Percentiles rank a stretch among this genome's conserved stretches.
Evolutionary conservation across 371 early-diverging fungal genomes (phyloP).

Genomic region (Conidiobolus incongruus): DNA sequence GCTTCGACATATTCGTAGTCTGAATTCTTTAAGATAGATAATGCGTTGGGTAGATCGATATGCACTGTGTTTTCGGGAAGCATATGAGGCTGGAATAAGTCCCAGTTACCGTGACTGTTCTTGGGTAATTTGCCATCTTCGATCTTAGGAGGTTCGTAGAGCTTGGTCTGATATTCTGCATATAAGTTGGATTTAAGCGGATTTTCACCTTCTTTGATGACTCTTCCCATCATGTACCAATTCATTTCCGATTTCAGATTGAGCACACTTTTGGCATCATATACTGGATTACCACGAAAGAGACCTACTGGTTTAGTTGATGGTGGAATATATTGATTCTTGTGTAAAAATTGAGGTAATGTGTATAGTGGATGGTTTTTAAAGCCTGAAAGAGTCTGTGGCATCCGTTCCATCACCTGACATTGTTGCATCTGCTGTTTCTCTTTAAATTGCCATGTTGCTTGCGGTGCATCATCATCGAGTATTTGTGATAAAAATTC

Average conservation of each 20-base stretch:
- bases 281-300: conserved; percentile 51
- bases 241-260: conserved; percentile 24
- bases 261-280: conserved; percentile 22
- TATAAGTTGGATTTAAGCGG: conserved; percentile 18
- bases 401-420: conserved; percentile 42
- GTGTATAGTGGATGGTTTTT: conserved; percentile 55
- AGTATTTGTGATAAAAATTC: too few relatives aligned
- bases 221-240: conserved; percentile 40
- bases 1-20: too few relatives aligned
- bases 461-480: too few relatives aligned
- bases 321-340: conserved; percentile 45
- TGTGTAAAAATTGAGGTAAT: conserved; percentile 59
- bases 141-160: conserved; percentile 31
- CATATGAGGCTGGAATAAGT: conserved; percentile 64
- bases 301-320: conserved; percentile 37
- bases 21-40: too few relatives aligned
- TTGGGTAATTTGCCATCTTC: conserved; percentile 53
- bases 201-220: conserved; percentile 12
- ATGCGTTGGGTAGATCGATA: conserved; percentile 11
- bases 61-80: conserved; percentile 62
- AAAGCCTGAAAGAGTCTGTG: conserved; percentile 47
- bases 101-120: conserved; percentile 57
- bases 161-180: conserved; percentile 75
- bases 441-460: too few relatives aligned
- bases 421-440: conserved; percentile 17